phyloP scores from a whole-genome alignment of 495 filamentous ascomycete genomes.

The Trichoderma erinaceum region DNA sequence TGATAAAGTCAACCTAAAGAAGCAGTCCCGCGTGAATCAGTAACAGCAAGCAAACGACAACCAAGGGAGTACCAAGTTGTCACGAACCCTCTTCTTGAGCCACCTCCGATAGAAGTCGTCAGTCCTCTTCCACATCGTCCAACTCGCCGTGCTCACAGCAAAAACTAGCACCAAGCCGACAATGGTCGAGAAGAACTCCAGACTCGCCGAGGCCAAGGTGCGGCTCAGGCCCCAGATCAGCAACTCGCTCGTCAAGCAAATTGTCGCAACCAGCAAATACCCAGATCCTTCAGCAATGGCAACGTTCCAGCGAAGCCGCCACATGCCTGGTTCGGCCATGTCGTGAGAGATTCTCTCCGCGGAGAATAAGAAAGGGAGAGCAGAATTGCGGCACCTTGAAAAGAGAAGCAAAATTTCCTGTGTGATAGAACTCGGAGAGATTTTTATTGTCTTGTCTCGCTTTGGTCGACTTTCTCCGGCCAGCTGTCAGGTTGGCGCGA shows the following conservation, averaged over 20 bases:
- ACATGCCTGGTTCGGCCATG: not conserved
- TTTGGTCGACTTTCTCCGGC: not conserved
- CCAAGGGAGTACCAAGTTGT: not conserved
- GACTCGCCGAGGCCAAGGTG: not conserved
- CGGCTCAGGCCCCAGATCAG: slow-evolving; percentile 16
- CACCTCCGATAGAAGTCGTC: slow-evolving; percentile 6
- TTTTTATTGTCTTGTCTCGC: not conserved
- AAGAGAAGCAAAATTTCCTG: not conserved
- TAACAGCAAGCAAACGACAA: not conserved
- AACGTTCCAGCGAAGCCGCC: not conserved
- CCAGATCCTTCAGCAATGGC: not conserved
- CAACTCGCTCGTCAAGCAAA: slow-evolving; percentile 12
- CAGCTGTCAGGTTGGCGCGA: not conserved
- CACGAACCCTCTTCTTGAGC: slow-evolving; percentile 13
- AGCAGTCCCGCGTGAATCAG: not conserved
- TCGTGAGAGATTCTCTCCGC: not conserved
- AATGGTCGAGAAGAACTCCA: slow-evolving; percentile 16
- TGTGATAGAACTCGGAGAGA: not conserved
- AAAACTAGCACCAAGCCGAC: slow-evolving; percentile 16
- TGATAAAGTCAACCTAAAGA: slow-evolving; percentile 16
- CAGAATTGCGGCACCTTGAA: not conserved
- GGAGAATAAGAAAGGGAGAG: not conserved
- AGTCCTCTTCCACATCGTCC: not conserved
- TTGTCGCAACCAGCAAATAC: not conserved
- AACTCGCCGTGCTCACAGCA: not conserved